Evolutionary conservation across 164 flowering plant species (phyloP).

Genomic region (Aristolochia contorta): DNA sequence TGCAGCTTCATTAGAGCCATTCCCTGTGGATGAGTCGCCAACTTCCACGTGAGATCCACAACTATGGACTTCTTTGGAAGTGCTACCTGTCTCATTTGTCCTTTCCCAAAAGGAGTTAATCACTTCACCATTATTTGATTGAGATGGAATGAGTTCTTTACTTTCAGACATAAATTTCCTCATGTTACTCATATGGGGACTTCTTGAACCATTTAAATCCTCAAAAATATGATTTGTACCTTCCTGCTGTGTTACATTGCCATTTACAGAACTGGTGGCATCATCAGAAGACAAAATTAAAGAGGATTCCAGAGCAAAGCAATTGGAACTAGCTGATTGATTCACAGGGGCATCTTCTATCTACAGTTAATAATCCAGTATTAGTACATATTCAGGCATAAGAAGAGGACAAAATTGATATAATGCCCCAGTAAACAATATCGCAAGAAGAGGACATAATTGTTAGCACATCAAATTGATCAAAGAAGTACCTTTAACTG

Average conservation of each 20-base stretch:
- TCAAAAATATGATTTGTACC: conserved; percentile 14
- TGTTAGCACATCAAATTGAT: no score
- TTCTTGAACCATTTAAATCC: conserved; percentile 14
- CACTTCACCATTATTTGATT: conserved; percentile 13
- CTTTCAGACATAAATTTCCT: conserved; percentile 26
- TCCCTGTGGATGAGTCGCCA: conserved; percentile 19
- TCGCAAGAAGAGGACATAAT: no score
- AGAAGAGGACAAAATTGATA: no score
- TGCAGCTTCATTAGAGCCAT: conserved; percentile 15
- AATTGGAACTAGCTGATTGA: conserved; percentile 13
- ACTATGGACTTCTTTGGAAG: conserved; percentile 21
- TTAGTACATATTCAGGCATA: not conserved
- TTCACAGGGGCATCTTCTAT: conserved; percentile 21
- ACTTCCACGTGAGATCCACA: conserved; percentile 16
- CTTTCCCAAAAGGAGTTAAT: conserved; percentile 19
- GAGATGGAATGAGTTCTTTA: conserved; percentile 27
- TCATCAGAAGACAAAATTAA: conserved; percentile 13
- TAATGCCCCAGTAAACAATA: no score
- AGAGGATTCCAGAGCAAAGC: conserved; percentile 16
- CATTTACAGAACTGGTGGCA: conserved; percentile 18
- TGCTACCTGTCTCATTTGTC: conserved; percentile 24
- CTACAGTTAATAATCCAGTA: conserved; percentile 33
- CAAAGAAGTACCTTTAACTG: no score
- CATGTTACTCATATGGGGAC: conserved; percentile 15
- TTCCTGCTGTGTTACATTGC: conserved; percentile 21